phyloP scores from a whole-genome alignment of 352 stramenopile species.

The Thalassiosira hispida region DNA sequence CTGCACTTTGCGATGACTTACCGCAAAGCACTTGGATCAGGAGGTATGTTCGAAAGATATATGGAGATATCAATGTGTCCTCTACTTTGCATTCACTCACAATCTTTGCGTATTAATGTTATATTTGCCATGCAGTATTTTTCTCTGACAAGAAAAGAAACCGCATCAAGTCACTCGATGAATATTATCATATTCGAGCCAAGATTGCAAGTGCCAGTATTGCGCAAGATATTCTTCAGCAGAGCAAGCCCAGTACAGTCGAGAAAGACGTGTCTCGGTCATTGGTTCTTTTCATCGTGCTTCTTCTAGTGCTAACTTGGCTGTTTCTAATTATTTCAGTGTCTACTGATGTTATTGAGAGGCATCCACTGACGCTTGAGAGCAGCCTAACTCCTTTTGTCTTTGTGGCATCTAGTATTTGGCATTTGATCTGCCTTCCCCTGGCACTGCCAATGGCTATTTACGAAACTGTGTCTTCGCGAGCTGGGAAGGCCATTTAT shows the following conservation, averaged over 20 bases:
- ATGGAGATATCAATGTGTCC: background rate
- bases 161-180: constrained; percentile 42
- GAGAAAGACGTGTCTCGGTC: background rate
- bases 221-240: background rate
- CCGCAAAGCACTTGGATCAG: constrained; percentile 24
- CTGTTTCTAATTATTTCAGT: constrained; percentile 9
- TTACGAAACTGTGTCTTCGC: background rate
- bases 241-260: background rate
- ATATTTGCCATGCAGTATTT: constrained; percentile 8
- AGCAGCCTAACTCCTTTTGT: constrained; percentile 3
- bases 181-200: constrained; percentile 48
- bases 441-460: constrained; percentile 1
- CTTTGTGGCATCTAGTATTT: background rate
- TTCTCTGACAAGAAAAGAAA: constrained; percentile 38
- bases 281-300: constrained; percentile 4
- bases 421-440: constrained; percentile 2
- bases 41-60: constrained; percentile 14
- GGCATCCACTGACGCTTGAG: background rate
- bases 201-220: constrained; percentile 26
- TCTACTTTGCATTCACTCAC: constrained; percentile 1
- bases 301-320: constrained; percentile 20
- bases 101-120: background rate
- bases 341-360: background rate
- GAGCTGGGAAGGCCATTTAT: background rate
- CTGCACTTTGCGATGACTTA: constrained; percentile 51